phyloP scores from a whole-genome alignment of 495 filamentous ascomycete species.

The Xylaria acuta region DNA sequence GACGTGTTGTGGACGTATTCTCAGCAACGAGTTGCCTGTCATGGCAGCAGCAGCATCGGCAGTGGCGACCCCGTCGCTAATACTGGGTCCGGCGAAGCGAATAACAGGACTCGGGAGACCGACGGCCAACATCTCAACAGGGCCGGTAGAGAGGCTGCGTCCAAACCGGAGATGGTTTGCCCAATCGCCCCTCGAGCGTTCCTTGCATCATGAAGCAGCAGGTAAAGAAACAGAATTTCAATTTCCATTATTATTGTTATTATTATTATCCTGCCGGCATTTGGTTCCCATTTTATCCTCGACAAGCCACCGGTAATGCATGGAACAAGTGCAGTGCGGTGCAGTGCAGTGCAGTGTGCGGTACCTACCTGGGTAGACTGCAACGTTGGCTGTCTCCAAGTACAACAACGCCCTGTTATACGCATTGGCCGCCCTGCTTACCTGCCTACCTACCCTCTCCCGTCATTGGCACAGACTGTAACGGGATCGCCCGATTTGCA shows the following conservation, averaged over 20 bases:
- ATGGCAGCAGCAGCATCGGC: slow-evolving; percentile 17
- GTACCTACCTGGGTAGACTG: background rate
- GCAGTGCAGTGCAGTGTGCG: too few species aligned
- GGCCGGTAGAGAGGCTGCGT: background rate
- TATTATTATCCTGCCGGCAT: background rate
- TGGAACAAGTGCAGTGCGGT: background rate
- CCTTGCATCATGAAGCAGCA: slow-evolving; percentile 16
- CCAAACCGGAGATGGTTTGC: slow-evolving; percentile 3
- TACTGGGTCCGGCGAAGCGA: slow-evolving; percentile 19
- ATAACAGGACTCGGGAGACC: slow-evolving; percentile 15
- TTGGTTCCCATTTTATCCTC: background rate
- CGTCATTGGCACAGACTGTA: background rate
- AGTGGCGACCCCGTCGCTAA: slow-evolving; percentile 9
- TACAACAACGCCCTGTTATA: background rate
- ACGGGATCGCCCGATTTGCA: slow-evolving; percentile 1
- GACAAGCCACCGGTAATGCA: background rate
- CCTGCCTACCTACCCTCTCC: background rate
- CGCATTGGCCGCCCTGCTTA: background rate
- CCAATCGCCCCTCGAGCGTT: background rate
- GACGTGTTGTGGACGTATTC: background rate
- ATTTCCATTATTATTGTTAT: too few species aligned
- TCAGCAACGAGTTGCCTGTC: slow-evolving; percentile 1
- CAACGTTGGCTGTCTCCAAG: background rate
- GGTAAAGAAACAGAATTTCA: slow-evolving; percentile 4
- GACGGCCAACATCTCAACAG: background rate